Evolutionary conservation across 2,329 filamentous ascomycete genomes (phyloP), one percentile per base, ranked within the genome.

Genomic region (Dothistroma pini): DNA sequence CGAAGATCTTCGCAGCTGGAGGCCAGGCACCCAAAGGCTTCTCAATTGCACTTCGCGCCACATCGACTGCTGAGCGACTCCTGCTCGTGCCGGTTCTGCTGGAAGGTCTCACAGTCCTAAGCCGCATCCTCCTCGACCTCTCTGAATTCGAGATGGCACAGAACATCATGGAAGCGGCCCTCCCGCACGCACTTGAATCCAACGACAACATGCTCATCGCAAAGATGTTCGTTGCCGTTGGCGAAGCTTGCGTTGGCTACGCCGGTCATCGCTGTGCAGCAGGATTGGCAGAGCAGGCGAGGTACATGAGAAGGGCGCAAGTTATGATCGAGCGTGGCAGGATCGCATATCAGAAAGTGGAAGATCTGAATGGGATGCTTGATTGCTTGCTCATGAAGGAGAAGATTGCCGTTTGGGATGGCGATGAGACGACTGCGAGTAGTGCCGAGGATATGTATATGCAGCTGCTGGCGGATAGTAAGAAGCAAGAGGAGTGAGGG

Each of bases 321-420:
- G 59, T 64, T 3, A 66, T 68, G 52, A 60, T 75, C 8, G 72
- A 74, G 35, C 62, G 70, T 12, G 70, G 71, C 3, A 57, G 68
- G 41, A 70, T 74, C 54, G 83, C 87, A 63, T 96, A 85, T 72
- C 84, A 86, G 48, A 81, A 80, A 52, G 79, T 91, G 14, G 86
- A 90, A 71, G 89, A 90, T 71, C 77, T 87, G 14, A 77, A 79
- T n/a, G 86, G 86, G 57, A 88, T 90, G 75, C 88, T 90, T 70
- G 89, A 92, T 75, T 86, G 90, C 80, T 83, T 93, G 77, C 88
- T 89, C 21, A 95, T 95, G 80, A 93, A 91, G 76, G 88, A 89
- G 3, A 86, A 86, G 55, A 83, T 96, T 55, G 89, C 90, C 80
- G 86, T 87, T 73, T 78, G 88, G 52, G 81, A 84, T 8, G 89